phyloP scores from a whole-genome alignment of 257 asterid genomes.

The Gentiana straminea region DNA sequence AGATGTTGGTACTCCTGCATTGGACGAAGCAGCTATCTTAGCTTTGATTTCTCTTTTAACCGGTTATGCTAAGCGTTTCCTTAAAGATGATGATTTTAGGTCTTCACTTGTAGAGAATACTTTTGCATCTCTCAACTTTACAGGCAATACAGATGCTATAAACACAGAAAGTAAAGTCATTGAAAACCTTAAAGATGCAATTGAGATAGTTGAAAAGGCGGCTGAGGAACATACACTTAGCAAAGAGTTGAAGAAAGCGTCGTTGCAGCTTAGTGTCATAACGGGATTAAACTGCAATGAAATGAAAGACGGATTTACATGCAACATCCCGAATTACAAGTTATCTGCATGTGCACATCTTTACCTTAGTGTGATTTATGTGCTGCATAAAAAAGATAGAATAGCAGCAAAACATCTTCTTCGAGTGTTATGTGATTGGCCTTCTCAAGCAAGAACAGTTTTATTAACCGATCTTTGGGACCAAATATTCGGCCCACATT shows the following conservation, averaged over 20 bases:
- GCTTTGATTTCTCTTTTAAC: constrained; percentile 63
- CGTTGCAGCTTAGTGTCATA: constrained; percentile 73
- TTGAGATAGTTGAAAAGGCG: constrained; percentile 56
- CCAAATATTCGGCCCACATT: constrained; percentile 43
- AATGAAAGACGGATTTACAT: constrained; percentile 44
- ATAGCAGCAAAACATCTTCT: constrained; percentile 67
- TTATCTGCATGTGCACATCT: constrained; percentile 91
- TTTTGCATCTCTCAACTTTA: constrained; percentile 40
- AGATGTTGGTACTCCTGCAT: constrained; percentile 38
- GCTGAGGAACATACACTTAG: constrained; percentile 35
- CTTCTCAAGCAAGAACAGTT: constrained; percentile 46
- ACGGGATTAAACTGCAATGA: constrained; percentile 60
- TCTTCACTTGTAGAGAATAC: constrained; percentile 45
- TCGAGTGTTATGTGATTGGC: constrained; percentile 58
- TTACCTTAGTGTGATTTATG: constrained; percentile 61
- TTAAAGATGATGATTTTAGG: constrained; percentile 54
- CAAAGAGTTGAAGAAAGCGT: constrained; percentile 62
- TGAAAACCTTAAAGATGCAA: constrained; percentile 62
- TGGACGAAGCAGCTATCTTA: constrained; percentile 60
- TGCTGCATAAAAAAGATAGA: constrained; percentile 53
- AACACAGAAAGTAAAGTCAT: constrained; percentile 43
- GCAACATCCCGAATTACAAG: constrained; percentile 53
- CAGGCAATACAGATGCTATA: constrained; percentile 24
- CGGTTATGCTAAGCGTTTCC: constrained; percentile 36
- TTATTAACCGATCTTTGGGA: constrained; percentile 72